Conservation (phyloP, 352 stramenopile species). For the Pythium brachiatum region DNA sequence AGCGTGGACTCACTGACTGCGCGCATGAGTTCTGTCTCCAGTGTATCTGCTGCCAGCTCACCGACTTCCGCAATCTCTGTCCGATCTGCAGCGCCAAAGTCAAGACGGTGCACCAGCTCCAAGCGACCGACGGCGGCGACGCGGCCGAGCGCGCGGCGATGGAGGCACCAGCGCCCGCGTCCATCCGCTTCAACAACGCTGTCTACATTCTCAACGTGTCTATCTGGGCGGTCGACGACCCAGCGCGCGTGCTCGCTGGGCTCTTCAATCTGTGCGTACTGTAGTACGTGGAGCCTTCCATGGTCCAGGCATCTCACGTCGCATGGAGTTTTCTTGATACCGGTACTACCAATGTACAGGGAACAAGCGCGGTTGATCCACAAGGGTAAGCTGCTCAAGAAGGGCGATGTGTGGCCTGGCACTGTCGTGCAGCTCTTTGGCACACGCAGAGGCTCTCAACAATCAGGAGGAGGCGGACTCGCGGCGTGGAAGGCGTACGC, state of each 20-base stretch:
- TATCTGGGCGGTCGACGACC: slow-evolving; percentile 77
- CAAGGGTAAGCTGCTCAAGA: slow-evolving; percentile 79
- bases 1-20: slow-evolving; percentile 73
- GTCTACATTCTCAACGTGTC: slow-evolving; percentile 77
- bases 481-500: slow-evolving; percentile 26
- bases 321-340: too few relatives aligned
- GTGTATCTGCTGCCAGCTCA: slow-evolving; percentile 58
- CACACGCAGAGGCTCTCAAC: slow-evolving; percentile 39
- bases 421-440: slow-evolving; percentile 82
- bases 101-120: slow-evolving; percentile 59
- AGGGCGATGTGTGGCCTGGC: slow-evolving; percentile 77
- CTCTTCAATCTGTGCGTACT: slow-evolving; percentile 72
- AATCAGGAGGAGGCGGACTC: slow-evolving; percentile 6
- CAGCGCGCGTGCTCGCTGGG: slow-evolving; percentile 49
- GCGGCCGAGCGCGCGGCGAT: neutral
- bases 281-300: too few relatives aligned
- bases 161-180: slow-evolving; percentile 39
- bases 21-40: slow-evolving; percentile 77
- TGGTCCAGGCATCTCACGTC: too few relatives aligned
- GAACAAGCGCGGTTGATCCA: slow-evolving; percentile 75
- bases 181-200: slow-evolving; percentile 78
- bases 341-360: slow-evolving; percentile 32
- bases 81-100: slow-evolving; percentile 55
- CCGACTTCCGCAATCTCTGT: slow-evolving; percentile 61
- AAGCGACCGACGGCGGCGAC: slow-evolving; percentile 7